Evolutionary conservation across 495 filamentous ascomycete species (phyloP).

Genomic region (Aeminium ludgeri): DNA sequence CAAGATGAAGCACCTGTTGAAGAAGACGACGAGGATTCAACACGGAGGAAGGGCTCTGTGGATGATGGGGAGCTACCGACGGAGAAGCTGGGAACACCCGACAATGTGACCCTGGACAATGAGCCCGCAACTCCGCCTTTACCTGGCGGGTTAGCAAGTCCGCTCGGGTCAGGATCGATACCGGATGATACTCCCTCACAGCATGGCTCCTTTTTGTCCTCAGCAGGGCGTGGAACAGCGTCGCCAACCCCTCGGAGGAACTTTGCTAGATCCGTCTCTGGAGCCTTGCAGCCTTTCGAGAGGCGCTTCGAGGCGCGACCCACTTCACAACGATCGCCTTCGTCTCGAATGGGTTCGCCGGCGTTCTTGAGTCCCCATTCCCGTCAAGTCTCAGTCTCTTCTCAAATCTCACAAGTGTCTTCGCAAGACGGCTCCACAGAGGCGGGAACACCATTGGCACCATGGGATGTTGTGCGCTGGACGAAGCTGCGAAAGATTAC

Average conservation of each 20-base stretch:
- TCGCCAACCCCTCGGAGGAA: conserved; percentile 27
- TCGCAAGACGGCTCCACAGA: conserved; percentile 24
- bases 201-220: conserved; percentile 70
- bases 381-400: conserved; percentile 50
- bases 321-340: conserved; percentile 38
- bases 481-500: conserved; percentile 83
- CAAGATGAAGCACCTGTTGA: too few relatives aligned
- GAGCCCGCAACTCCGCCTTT: conserved; percentile 4
- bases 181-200: conserved; percentile 84
- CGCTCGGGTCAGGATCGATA: conserved; percentile 40
- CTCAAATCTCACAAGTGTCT: conserved; percentile 10
- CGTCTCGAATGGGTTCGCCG: conserved; percentile 59
- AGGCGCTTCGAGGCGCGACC: conserved; percentile 81
- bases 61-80: too few relatives aligned
- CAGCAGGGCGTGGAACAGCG: conserved; percentile 45
- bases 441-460: conserved; percentile 46
- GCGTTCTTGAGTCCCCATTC: conserved; percentile 60
- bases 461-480: conserved; percentile 96
- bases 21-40: too few relatives aligned
- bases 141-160: conserved; percentile 18
- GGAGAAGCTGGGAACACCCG: not conserved
- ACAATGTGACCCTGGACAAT: not conserved
- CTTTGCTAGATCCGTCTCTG: conserved; percentile 41
- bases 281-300: conserved; percentile 83
- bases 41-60: too few relatives aligned